Evolutionary conservation across 495 filamentous ascomycete genomes (phyloP), one percentile per base, ranked within the genome.

Genomic region (Penicillium salamii): DNA sequence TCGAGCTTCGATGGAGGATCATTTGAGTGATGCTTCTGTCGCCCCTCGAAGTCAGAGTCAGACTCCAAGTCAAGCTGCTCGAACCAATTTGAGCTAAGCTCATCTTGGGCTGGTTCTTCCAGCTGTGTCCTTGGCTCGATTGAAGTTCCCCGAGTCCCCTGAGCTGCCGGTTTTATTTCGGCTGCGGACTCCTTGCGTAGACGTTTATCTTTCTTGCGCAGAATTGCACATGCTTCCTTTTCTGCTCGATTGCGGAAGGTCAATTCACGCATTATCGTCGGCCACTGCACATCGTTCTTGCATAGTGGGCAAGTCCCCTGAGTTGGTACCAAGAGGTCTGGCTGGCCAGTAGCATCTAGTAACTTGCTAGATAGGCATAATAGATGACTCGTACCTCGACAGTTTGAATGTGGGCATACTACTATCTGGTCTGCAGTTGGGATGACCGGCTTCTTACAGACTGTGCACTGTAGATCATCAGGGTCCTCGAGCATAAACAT

Each of bases 231-330:
- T 3, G 88, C 58, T 53, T 88, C 83, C 36, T 84, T 84, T 52
- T 74, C 61, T 12, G 84, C 89, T 37, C 89, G 77, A 20, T 74
- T 69, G 44, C 91, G 76, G 23, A 96, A 65, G 40, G 76, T 92
- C 50, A 91, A 66, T 61, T 96, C 91, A 58, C 84, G 90, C 64
- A 91, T 87, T 55, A 97, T 78, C 38, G 87, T 75, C 0, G 80
- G 71, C 93, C 93, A 98, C 38, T 74, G 57, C 7, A 89, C 70
- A 15, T 75, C 65, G 0, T 70, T 66, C 1, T 76, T 65, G 62
- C 93, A 98, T 33, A 63, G 65, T 2, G 90, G 90, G 69, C 93
- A 98, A 3, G 55, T 65, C 1, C 92, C 92, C 7, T 74, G 57
- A 4, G 77, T 77, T 0, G 93, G 92, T 3, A 96, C 53, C 2